Percentiles rank a stretch among this genome's conserved stretches.
These are phyloP conservation scores for Microdochium bolleyi DNA, from an alignment of 2,329 filamentous ascomycete species.

Conservation along the genomic window DNA sequence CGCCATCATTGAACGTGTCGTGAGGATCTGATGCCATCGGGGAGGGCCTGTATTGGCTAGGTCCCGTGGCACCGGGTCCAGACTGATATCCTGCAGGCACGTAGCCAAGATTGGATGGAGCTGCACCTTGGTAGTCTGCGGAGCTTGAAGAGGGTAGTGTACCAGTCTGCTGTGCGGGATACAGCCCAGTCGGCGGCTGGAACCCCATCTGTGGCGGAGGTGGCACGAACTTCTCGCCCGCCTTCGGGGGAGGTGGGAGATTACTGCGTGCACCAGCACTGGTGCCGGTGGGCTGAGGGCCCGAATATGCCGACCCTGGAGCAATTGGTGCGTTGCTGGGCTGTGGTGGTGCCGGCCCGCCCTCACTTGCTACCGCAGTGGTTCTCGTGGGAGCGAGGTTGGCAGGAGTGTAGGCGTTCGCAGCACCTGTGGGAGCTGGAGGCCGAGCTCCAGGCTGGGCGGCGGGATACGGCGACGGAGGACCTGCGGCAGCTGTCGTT, in stretches of 20 bases:
- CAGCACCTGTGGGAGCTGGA: constrained; percentile 32
- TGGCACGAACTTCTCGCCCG: constrained; percentile 33
- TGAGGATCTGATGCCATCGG: not conserved
- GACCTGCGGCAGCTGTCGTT: constrained; percentile 19
- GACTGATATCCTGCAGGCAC: constrained; percentile 28
- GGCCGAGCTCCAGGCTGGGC: constrained; percentile 40
- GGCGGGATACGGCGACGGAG: constrained; percentile 22
- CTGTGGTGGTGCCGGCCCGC: constrained; percentile 45
- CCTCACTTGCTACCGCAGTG: constrained; percentile 12
- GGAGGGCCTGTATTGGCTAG: constrained; percentile 4
- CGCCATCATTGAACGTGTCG: not conserved
- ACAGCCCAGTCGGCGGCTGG: constrained; percentile 33
- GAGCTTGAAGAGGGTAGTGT: constrained; percentile 16
- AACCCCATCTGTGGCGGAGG: constrained; percentile 26
- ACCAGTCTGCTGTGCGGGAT: constrained; percentile 32
- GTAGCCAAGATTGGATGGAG: not conserved
- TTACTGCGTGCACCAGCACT: constrained; percentile 7
- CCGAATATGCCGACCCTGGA: constrained; percentile 12
- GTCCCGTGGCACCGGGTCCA: constrained; percentile 15
- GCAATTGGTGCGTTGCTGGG: constrained; percentile 46
- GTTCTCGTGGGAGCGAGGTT: constrained; percentile 34
- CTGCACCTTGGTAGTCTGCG: not conserved
- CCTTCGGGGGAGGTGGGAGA: constrained; percentile 44
- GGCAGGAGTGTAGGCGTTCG: constrained; percentile 21
- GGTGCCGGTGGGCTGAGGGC: constrained; percentile 1